phyloP scores from a whole-genome alignment of 257 asterid species.

The Nicotiana obtusifolia region DNA sequence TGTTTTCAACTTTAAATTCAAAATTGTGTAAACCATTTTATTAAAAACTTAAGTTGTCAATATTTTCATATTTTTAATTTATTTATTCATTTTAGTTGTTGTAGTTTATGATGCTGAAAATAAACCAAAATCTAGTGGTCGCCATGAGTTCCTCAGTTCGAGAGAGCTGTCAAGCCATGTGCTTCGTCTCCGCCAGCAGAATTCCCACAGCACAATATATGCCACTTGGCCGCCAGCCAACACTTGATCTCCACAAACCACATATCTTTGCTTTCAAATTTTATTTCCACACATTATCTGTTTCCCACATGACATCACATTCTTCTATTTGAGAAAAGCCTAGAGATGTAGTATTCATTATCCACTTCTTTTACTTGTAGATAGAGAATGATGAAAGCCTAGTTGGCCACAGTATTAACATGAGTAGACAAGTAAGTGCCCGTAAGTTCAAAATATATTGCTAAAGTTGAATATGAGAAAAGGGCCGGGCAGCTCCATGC shows the following conservation, averaged over 20 bases:
- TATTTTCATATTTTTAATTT: neutral
- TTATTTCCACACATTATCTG: constrained; percentile 2
- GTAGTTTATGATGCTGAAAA: neutral
- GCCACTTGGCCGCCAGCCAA: neutral
- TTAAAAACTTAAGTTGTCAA: neutral
- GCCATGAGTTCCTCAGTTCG: neutral
- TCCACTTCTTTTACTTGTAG: neutral
- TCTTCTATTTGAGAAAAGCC: neutral
- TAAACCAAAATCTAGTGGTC: constrained; percentile 4
- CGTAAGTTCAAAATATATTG: neutral
- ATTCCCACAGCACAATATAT: neutral
- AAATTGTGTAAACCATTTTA: neutral
- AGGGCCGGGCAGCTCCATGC: too few species aligned
- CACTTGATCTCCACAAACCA: neutral
- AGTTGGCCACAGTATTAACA: neutral
- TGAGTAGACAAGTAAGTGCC: neutral
- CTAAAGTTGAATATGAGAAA: neutral
- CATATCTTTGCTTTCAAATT: neutral
- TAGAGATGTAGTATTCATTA: neutral
- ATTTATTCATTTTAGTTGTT: neutral
- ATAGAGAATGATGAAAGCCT: neutral
- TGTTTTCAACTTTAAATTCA: neutral
- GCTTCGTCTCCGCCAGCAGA: neutral
- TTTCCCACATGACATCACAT: constrained; percentile 1
- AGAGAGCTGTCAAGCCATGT: constrained; percentile 12